Conservation (phyloP, 2,329 filamentous ascomycete genomes). For the Aspergillus thermomutatus region DNA sequence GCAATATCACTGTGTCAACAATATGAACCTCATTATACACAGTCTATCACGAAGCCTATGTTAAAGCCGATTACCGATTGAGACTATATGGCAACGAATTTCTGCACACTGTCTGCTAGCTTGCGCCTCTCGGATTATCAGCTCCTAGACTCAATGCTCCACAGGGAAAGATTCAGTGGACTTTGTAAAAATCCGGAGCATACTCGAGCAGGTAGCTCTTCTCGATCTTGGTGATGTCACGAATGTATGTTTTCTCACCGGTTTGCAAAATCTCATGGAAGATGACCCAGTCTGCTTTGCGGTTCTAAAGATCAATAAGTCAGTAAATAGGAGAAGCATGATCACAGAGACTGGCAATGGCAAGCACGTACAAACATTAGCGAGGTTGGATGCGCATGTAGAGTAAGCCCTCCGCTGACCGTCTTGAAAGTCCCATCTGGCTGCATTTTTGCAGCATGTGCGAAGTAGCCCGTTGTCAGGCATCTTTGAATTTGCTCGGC, state of each 20-base stretch:
- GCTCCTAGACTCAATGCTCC: not conserved
- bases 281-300: constrained; percentile 93
- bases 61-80: not conserved
- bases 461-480: constrained; percentile 86
- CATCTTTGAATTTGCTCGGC: constrained; percentile 78
- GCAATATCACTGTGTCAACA: not conserved
- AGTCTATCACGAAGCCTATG: not conserved
- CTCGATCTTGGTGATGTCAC: constrained; percentile 89
- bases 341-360: not conserved
- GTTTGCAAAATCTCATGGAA: constrained; percentile 94
- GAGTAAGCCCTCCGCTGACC: constrained; percentile 70
- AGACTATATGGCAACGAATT: not conserved
- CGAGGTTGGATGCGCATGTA: constrained; percentile 87
- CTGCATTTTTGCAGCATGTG: constrained; percentile 91
- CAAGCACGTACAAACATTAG: constrained; percentile 70
- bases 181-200: constrained; percentile 75
- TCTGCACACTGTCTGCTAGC: not conserved
- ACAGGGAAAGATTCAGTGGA: constrained; percentile 35
- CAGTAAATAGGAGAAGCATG: not conserved
- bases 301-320: constrained; percentile 53
- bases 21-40: not conserved
- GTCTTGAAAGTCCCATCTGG: constrained; percentile 85
- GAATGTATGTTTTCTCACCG: constrained; percentile 80
- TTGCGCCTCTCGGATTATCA: not conserved
- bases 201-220: constrained; percentile 90